Evolutionary conservation across 176 grass and related monocot species (phyloP), one percentile per base, ranked within the genome.

Genomic region (Aegilops umbellulata): DNA sequence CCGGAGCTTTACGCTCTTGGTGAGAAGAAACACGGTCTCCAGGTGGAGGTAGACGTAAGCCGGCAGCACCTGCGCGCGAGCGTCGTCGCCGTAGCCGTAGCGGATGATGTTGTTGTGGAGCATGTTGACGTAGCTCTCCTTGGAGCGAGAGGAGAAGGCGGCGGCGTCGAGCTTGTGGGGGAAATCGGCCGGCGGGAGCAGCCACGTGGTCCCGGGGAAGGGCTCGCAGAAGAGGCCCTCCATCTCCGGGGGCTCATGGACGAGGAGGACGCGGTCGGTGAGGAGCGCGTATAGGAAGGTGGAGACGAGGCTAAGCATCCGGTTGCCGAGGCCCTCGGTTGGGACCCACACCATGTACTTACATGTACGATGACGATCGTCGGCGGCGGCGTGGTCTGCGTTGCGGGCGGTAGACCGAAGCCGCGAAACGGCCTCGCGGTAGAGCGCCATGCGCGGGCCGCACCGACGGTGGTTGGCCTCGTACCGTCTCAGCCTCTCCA

Each of bases 261-360:
- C 31, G 55, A 98, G 84, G 9, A 98, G 63, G 11, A 95, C 85
- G 82, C 93, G 90, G 58, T 86, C 77, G 78, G 83, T 90, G 81
- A 98, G 93, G 31, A 98, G 72, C 79, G 95, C 91, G 79, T 87
- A 98, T 38, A 98, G 89, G 81, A 98, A 98, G 53, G 95, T 75
- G 22, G 95, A 98, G 29, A 53, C 89, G 17, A 95, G 75, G 65
- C 87, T 67, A 4, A 98, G 79, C 76, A 98, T 92, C 80, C 91
- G 76, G 84, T 98, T 98, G 24, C 93, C 95, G n/a, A 98, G 65
- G 38, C 95, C 84, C 74, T 87, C 80, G 9, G 64, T 3, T 4
- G 93, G 95, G 15, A 89, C 15, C 95, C 93, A 98, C 65, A 95
- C 68, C 57, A 93, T 89, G 83, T 95, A 98, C 75, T 57, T 90